Base-by-base conservation (phyloP, 768 basidiomycete genomes). In the Chalciporus sphaerocephalus region DNA sequence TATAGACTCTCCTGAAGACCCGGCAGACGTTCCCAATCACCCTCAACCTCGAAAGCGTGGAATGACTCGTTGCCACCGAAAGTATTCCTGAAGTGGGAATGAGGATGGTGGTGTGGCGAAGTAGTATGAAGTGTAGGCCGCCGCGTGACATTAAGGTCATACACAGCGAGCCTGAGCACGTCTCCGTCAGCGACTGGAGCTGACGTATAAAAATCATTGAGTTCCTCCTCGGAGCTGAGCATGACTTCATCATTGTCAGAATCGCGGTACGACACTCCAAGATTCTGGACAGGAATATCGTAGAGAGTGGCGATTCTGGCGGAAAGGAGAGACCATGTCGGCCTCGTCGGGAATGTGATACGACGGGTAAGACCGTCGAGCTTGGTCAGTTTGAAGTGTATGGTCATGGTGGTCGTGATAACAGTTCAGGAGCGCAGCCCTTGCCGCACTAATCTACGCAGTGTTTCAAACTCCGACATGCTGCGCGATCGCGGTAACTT, bases 171-270 rank as follows among this genome's bases (percentile, higher is more conserved):
- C 64, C 79, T 85, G 65, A 83, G 68, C 20, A 66, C 47, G 17
- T 69, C 37, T 2, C 27, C 28, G 9, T n/a, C 23, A 20, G 30
- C 18, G 12, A 59, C 59, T 35, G 56, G 46, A 47, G 67, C 55
- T 6, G 69, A 66, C 22, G 59, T 56, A 59, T 85, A 89, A 59
- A 76, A 87, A 47, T 90, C 87, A 44, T 75, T 74, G n/a, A 91
- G 76, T 62, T 92, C 89, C 25, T 82, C 81, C 44, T 87, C 73
- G 4, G 87, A 79, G 64, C 79, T 86, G 46, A 90, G 70, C 10
- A 87, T 90, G 50, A 92, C 79, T 48, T 83, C 79, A 57, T 91
- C 89, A 30, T 78, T 75, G 57, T 91, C 87, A 24, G 61, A 60
- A 62, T 92, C 89, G 39, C 82, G 48, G 62, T 92, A 91, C 24